These are phyloP conservation scores for Ampelomyces quisqualis DNA, from an alignment of 2,329 filamentous ascomycete genomes.

Conservation along the genomic window DNA sequence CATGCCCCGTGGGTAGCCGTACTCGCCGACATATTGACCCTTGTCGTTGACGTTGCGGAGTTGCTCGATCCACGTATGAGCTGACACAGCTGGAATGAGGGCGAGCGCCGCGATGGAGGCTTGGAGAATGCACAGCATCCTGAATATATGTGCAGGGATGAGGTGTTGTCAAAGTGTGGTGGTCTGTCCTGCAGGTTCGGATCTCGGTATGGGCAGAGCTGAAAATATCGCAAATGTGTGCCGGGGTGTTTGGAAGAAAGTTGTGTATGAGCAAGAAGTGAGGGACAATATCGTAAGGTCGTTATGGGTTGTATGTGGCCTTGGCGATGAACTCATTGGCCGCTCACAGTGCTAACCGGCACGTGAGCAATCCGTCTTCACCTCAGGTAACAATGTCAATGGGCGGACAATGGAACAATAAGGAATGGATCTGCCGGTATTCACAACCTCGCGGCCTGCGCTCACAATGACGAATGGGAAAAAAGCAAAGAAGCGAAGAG, in stretches of 20 bases:
- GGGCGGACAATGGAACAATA: slow-evolving; percentile 18
- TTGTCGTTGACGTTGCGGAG: slow-evolving; percentile 69
- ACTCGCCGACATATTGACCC: slow-evolving; percentile 68
- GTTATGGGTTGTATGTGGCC: slow-evolving; percentile 11
- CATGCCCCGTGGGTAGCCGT: slow-evolving; percentile 76
- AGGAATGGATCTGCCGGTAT: slow-evolving; percentile 31
- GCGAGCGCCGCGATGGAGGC: slow-evolving; percentile 20
- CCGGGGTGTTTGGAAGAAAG: slow-evolving; percentile 7
- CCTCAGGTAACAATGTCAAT: neutral
- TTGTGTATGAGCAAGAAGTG: slow-evolving; percentile 3
- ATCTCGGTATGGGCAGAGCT: neutral
- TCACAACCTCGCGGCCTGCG: slow-evolving; percentile 16
- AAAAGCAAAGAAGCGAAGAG: slow-evolving; percentile 18
- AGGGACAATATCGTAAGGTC: slow-evolving; percentile 8
- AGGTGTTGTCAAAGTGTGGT: slow-evolving; percentile 6
- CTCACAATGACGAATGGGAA: slow-evolving; percentile 19
- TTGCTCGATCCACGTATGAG: slow-evolving; percentile 81
- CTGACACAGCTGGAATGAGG: slow-evolving; percentile 22
- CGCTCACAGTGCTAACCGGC: slow-evolving; percentile 10
- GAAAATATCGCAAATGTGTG: slow-evolving; percentile 4
- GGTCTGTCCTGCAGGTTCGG: slow-evolving; percentile 8
- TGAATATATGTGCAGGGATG: slow-evolving; percentile 6
- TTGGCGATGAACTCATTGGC: slow-evolving; percentile 15
- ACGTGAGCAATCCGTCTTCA: slow-evolving; percentile 16
- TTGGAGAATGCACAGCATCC: slow-evolving; percentile 22